phyloP scores from a whole-genome alignment of 1,284 basidiomycete genomes.

The Paramarasmius palmivorus region DNA sequence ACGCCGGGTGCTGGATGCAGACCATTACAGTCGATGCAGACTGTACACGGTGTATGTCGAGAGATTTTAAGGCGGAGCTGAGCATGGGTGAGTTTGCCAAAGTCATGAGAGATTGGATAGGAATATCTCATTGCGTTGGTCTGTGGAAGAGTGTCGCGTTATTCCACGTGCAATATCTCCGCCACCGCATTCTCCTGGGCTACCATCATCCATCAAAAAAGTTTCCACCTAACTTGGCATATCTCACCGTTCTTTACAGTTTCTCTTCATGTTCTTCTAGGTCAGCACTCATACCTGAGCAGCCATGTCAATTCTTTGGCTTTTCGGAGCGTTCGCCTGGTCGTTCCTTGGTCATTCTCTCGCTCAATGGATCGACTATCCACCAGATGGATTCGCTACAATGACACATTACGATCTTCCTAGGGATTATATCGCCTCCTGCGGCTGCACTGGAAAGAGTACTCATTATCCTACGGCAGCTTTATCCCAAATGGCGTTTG shows the following conservation, averaged over 20 bases:
- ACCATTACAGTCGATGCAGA: conserved; percentile 61
- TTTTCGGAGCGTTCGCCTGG: conserved; percentile 11
- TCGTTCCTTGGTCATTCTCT: conserved; percentile 11
- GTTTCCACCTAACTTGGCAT: conserved; percentile 7
- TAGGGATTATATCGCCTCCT: conserved; percentile 47
- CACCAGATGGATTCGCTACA: conserved; percentile 52
- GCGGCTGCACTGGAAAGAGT: conserved; percentile 67
- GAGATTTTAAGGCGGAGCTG: conserved; percentile 71
- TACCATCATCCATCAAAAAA: background rate
- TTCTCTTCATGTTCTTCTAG: background rate
- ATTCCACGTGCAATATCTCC: conserved; percentile 2
- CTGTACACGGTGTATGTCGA: conserved; percentile 65
- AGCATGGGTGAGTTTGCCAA: conserved; percentile 45
- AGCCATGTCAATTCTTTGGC: conserved; percentile 8
- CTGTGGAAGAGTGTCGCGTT: conserved; percentile 4
- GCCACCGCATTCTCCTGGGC: background rate
- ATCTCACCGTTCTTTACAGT: conserved; percentile 7
- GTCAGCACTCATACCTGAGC: background rate
- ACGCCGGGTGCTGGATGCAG: conserved; percentile 66
- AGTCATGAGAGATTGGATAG: conserved; percentile 60
- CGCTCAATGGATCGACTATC: conserved; percentile 60
- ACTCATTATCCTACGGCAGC: conserved; percentile 78
- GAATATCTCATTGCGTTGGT: conserved; percentile 51
- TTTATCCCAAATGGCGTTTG: conserved; percentile 74
- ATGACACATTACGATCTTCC: conserved; percentile 68